Percentiles rank a stretch among this genome's conserved stretches.
phyloP scores from a whole-genome alignment of 768 basidiomycete genomes.

The Serendipita vermifera region DNA sequence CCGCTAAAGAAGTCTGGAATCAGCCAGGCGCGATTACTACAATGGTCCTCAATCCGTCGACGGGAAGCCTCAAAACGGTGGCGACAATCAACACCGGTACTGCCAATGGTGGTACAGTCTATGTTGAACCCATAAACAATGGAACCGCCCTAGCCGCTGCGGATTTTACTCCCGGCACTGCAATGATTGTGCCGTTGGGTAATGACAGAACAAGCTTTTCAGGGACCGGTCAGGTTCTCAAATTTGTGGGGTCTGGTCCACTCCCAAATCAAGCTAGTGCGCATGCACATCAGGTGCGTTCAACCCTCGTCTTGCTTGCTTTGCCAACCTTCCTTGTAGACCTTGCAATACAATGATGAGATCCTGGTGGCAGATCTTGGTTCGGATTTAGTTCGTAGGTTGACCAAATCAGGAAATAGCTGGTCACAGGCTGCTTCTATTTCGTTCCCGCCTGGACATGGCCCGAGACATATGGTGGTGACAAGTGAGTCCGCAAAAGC shows the following conservation, averaged over 20 bases:
- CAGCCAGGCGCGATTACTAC: too few species aligned
- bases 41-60: too few species aligned
- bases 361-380: conserved; percentile 12
- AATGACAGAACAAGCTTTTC: neutral
- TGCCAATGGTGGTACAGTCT: conserved; percentile 5
- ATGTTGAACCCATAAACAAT: neutral
- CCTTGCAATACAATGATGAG: conserved; percentile 7
- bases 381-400: conserved; percentile 15
- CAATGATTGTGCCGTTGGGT: neutral
- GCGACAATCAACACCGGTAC: too few species aligned
- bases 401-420: conserved; percentile 6
- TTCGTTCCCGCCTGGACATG: conserved; percentile 13
- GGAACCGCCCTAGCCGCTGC: conserved; percentile 1
- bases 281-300: neutral
- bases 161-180: neutral
- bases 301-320: neutral
- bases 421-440: conserved; percentile 13
- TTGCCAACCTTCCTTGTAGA: neutral
- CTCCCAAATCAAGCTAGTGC: neutral
- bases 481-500: neutral
- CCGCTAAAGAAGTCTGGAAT: too few species aligned
- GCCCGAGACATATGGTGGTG: conserved; percentile 15
- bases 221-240: neutral
- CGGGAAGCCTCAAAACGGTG: too few species aligned
- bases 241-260: conserved; percentile 1